A percentile compares a stretch with the other conserved stretches of the same genome.
These are phyloP conservation scores for Bryopsis sp. DNA, from an alignment of 139 green algal species.

Conservation along the genomic window DNA sequence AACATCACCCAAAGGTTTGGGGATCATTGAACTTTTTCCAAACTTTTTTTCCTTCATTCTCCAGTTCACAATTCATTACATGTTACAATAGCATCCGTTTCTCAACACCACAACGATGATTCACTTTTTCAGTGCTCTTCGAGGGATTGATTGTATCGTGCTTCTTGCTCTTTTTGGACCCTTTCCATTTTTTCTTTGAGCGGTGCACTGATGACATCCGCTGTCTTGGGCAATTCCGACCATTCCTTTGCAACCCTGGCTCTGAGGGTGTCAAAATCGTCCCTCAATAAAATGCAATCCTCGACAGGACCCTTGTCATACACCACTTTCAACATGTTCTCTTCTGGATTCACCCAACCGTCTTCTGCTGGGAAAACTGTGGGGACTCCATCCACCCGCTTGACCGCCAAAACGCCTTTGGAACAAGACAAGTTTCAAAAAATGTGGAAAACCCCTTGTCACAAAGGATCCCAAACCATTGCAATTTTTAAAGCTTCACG, in stretches of 20 bases:
- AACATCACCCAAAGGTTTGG: too few species aligned
- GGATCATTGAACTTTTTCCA: too few species aligned
- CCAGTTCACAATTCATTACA: too few species aligned
- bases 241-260: conserved; percentile 53
- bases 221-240: conserved; percentile 41
- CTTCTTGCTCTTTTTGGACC: too few species aligned
- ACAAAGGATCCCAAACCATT: too few species aligned
- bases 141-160: too few species aligned
- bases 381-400: conserved; percentile 59
- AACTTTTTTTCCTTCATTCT: too few species aligned
- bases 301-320: conserved; percentile 61
- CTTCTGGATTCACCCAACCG: conserved; percentile 41
- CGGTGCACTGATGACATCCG: conserved; percentile 40
- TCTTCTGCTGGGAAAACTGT: conserved; percentile 63
- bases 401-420: conserved; percentile 62
- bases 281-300: conserved; percentile 41
- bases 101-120: too few species aligned
- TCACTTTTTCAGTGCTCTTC: too few species aligned
- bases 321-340: conserved; percentile 59
- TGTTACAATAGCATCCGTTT: too few species aligned
- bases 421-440: not conserved
- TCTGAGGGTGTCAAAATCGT: conserved; percentile 53
- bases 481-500: too few species aligned
- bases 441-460: not conserved
- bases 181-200: conserved; percentile 54